phyloP scores from a whole-genome alignment of 306 rosid genomes.

The Acacia confusa region DNA sequence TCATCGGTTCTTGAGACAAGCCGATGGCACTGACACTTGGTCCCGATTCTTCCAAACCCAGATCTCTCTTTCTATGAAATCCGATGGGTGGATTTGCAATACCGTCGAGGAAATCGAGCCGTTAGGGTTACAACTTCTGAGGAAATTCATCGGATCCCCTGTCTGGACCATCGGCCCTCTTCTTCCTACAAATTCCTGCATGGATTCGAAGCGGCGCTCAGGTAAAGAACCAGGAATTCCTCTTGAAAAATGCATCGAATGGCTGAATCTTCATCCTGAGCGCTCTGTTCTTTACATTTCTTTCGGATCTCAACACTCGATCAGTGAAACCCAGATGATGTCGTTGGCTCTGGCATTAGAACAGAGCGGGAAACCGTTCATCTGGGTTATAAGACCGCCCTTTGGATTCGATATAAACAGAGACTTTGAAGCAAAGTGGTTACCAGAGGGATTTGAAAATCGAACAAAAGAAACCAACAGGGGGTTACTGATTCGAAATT shows the following conservation, averaged over 20 bases:
- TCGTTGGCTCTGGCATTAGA: slow-evolving; percentile 72
- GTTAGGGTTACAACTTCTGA: slow-evolving; percentile 54
- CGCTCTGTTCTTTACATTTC: slow-evolving; percentile 68
- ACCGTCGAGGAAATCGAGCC: slow-evolving; percentile 67
- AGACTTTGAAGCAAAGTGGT: slow-evolving; percentile 57
- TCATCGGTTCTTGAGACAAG: slow-evolving; percentile 42
- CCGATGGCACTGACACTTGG: slow-evolving; percentile 64
- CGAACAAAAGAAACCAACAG: slow-evolving; percentile 31
- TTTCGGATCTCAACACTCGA: slow-evolving; percentile 86
- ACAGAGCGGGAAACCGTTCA: slow-evolving; percentile 47
- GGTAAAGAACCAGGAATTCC: slow-evolving; percentile 57
- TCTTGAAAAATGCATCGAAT: slow-evolving; percentile 45
- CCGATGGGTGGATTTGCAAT: slow-evolving; percentile 71
- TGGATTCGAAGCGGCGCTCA: slow-evolving; percentile 31
- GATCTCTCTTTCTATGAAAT: slow-evolving; percentile 31
- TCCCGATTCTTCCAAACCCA: slow-evolving; percentile 48
- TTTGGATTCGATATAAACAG: slow-evolving; percentile 52
- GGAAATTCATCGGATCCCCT: slow-evolving; percentile 43
- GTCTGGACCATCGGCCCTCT: slow-evolving; percentile 65
- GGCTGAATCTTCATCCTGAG: slow-evolving; percentile 47
- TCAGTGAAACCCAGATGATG: slow-evolving; percentile 61
- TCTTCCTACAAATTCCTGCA: slow-evolving; percentile 25
- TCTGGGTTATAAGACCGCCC: slow-evolving; percentile 85
- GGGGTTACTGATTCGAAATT: slow-evolving; percentile 57
- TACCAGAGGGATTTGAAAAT: slow-evolving; percentile 66